Evolutionary conservation across 2,329 filamentous ascomycete species (phyloP).

Genomic region (Capronia epimyces): DNA sequence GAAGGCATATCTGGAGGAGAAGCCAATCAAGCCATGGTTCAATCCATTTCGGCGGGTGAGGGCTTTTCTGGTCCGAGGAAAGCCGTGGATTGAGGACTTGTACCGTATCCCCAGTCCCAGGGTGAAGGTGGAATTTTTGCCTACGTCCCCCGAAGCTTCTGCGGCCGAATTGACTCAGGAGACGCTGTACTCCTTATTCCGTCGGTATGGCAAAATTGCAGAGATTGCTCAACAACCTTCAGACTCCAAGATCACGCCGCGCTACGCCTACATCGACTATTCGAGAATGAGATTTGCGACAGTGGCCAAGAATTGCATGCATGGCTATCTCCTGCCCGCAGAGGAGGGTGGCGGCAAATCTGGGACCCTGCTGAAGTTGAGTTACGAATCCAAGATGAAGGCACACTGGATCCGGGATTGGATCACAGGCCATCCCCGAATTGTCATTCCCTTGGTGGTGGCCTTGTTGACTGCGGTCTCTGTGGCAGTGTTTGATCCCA

Average conservation of each 20-base stretch:
- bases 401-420: conserved; percentile 78
- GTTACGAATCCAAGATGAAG: conserved; percentile 75
- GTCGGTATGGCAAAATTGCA: conserved; percentile 81
- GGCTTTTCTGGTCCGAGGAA: conserved; percentile 69
- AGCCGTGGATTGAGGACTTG: conserved; percentile 91
- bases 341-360: conserved; percentile 65
- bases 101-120: conserved; percentile 71
- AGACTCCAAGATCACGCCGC: conserved; percentile 78
- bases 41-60: conserved; percentile 70
- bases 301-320: conserved; percentile 87
- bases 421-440: conserved; percentile 76
- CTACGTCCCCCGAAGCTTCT: conserved; percentile 62
- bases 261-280: conserved; percentile 76
- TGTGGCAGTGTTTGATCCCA: conserved; percentile 86
- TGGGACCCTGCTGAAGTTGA: conserved; percentile 72
- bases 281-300: conserved; percentile 67
- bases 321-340: conserved; percentile 70
- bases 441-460: conserved; percentile 76
- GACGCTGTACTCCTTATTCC: conserved; percentile 76
- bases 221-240: conserved; percentile 78
- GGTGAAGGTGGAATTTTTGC: conserved; percentile 78
- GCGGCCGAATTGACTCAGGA: conserved; percentile 80
- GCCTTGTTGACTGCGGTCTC: conserved; percentile 77
- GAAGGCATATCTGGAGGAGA: conserved; percentile 58
- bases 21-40: conserved; percentile 82